These are phyloP conservation scores for Fusarium avenaceum DNA, from an alignment of 2,329 filamentous ascomycete species.

Conservation along the genomic window DNA sequence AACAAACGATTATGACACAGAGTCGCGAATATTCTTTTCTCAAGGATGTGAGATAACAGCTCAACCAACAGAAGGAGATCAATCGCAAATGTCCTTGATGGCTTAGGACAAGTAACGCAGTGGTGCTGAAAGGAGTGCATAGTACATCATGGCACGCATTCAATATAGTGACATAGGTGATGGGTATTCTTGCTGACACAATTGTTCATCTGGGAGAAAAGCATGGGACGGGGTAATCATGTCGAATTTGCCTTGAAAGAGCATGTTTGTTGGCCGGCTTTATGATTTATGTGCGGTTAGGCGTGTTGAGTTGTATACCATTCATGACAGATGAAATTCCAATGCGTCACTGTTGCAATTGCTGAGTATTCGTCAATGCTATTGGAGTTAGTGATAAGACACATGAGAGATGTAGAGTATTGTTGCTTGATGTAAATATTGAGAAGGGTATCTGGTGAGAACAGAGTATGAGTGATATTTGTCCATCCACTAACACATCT, in stretches of 20 bases:
- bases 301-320: slow-evolving; percentile 43
- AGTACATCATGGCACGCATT: neutral
- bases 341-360: slow-evolving; percentile 14
- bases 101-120: slow-evolving; percentile 14
- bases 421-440: slow-evolving; percentile 7
- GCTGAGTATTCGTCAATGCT: neutral
- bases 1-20: slow-evolving; percentile 78
- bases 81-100: slow-evolving; percentile 42
- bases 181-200: slow-evolving; percentile 16
- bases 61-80: slow-evolving; percentile 42
- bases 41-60: slow-evolving; percentile 78
- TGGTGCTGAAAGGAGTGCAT: slow-evolving; percentile 6
- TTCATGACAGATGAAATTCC: slow-evolving; percentile 34
- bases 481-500: neutral
- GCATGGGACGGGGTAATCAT: slow-evolving; percentile 8
- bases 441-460: slow-evolving; percentile 28
- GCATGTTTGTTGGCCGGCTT: slow-evolving; percentile 24
- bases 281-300: slow-evolving; percentile 45
- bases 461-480: slow-evolving; percentile 1
- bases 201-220: slow-evolving; percentile 8
- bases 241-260: slow-evolving; percentile 20
- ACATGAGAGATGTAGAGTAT: neutral
- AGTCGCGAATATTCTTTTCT: slow-evolving; percentile 89
- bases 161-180: neutral
- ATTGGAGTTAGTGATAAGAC: neutral